phyloP scores from a whole-genome alignment of 129 eudicot genomes.

The Flaveria linearis region DNA sequence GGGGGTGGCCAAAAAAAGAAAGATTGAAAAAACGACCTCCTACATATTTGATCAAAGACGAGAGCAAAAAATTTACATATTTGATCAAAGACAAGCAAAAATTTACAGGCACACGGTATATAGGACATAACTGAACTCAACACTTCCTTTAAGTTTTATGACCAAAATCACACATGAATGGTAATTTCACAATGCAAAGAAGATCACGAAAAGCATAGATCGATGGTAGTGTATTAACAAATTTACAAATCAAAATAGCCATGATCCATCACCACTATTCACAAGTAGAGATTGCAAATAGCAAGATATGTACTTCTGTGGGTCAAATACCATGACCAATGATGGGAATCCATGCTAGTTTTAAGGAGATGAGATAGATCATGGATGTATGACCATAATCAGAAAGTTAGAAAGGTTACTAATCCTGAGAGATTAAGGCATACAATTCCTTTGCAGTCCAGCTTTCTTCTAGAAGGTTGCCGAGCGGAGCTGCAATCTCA shows the following conservation, averaged over 20 bases:
- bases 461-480: conserved; percentile 55
- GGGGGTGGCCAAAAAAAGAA: neutral
- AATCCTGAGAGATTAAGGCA: conserved; percentile 34
- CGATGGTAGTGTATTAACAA: conserved; percentile 30
- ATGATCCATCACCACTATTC: conserved; percentile 6
- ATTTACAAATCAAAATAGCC: conserved; percentile 27
- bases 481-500: conserved; percentile 49
- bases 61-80: neutral
- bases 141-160: conserved; percentile 4
- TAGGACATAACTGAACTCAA: neutral
- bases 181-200: conserved; percentile 14
- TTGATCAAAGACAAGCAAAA: neutral
- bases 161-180: neutral
- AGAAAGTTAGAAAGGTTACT: conserved; percentile 7
- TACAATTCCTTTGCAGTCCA: conserved; percentile 61
- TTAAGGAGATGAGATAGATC: conserved; percentile 9
- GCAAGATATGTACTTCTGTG: conserved; percentile 2
- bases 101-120: neutral
- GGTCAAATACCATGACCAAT: conserved; percentile 2
- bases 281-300: conserved; percentile 16
- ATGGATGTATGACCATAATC: neutral
- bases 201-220: conserved; percentile 20
- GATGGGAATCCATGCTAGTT: conserved; percentile 5
- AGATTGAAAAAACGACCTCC: neutral
- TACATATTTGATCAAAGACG: neutral